phyloP scores from a whole-genome alignment of 2,329 filamentous ascomycete species.

The Phyllosticta citriasiana region DNA sequence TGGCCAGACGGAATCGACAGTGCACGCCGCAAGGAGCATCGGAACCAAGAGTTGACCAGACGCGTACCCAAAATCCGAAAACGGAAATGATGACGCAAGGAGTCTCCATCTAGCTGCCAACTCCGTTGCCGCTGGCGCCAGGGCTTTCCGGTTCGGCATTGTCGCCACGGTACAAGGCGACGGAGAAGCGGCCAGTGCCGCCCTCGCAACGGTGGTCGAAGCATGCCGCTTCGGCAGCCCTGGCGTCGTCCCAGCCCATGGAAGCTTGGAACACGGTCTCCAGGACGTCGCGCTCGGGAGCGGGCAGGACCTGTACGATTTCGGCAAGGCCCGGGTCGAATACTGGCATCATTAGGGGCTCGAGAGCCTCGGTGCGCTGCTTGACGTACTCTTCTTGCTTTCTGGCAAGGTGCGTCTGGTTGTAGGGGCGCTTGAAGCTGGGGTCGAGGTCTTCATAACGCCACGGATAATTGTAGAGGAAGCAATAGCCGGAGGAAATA shows the following conservation, averaged over 20 bases:
- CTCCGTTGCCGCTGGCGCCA: too few relatives aligned
- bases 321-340: constrained; percentile 28
- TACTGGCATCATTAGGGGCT: constrained; percentile 27
- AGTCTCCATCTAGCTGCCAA: too few relatives aligned
- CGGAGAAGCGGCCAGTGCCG: constrained; percentile 33
- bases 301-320: constrained; percentile 30
- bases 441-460: constrained; percentile 23
- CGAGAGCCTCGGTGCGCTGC: constrained; percentile 20
- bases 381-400: constrained; percentile 4
- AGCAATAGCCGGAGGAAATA: constrained; percentile 50
- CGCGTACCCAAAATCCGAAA: too few relatives aligned
- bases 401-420: constrained; percentile 17
- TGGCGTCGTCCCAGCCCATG: constrained; percentile 22
- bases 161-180: constrained; percentile 4
- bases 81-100: too few relatives aligned
- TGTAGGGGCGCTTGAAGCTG: constrained; percentile 6
- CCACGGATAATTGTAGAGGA: constrained; percentile 19
- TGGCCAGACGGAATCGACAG: too few relatives aligned
- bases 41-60: too few relatives aligned
- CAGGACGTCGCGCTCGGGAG: constrained; percentile 22
- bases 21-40: too few relatives aligned
- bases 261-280: constrained; percentile 24
- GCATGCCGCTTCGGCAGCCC: constrained; percentile 26
- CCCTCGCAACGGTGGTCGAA: constrained; percentile 32
- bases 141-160: too few relatives aligned